Evolutionary conservation across 352 stramenopile genomes (phyloP).

Genomic region (Pythium chondricola): DNA sequence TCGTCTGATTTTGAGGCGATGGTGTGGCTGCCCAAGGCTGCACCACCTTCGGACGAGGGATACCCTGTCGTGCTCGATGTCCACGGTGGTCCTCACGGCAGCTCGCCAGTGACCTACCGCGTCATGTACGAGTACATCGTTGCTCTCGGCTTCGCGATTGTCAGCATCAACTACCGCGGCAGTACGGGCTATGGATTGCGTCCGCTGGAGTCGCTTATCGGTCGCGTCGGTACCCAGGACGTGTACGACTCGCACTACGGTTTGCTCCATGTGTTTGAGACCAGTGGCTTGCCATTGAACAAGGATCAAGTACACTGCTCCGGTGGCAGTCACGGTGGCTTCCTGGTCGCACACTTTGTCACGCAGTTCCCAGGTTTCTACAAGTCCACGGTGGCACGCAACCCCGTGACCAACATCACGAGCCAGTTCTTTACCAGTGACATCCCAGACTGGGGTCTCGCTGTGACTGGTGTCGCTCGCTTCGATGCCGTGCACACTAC

Average conservation of each 20-base stretch:
- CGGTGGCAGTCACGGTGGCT: constrained; percentile 94
- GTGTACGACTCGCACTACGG: constrained; percentile 90
- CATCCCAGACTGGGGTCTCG: constrained; percentile 96
- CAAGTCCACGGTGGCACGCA: constrained; percentile 83
- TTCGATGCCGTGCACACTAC: constrained; percentile 86
- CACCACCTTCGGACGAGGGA: constrained; percentile 25
- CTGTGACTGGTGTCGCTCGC: constrained; percentile 69
- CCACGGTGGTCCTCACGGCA: constrained; percentile 92
- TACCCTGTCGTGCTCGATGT: constrained; percentile 80
- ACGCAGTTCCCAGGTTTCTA: constrained; percentile 94
- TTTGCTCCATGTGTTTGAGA: constrained; percentile 61
- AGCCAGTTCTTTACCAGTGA: constrained; percentile 92
- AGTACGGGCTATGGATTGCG: constrained; percentile 90
- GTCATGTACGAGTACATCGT: constrained; percentile 88
- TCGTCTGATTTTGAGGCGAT: constrained; percentile 66
- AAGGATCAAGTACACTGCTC: constrained; percentile 84
- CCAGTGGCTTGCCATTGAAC: constrained; percentile 64
- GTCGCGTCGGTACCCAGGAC: constrained; percentile 89
- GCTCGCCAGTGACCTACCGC: constrained; percentile 82
- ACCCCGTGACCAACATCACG: constrained; percentile 93
- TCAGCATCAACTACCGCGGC: constrained; percentile 95
- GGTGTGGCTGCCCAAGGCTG: constrained; percentile 49
- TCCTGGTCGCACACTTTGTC: constrained; percentile 90
- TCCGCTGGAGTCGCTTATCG: constrained; percentile 87
- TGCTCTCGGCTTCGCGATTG: constrained; percentile 84